Conservation (phyloP, 768 basidiomycete species). For the Xerocomus brunneocitrinus region DNA sequence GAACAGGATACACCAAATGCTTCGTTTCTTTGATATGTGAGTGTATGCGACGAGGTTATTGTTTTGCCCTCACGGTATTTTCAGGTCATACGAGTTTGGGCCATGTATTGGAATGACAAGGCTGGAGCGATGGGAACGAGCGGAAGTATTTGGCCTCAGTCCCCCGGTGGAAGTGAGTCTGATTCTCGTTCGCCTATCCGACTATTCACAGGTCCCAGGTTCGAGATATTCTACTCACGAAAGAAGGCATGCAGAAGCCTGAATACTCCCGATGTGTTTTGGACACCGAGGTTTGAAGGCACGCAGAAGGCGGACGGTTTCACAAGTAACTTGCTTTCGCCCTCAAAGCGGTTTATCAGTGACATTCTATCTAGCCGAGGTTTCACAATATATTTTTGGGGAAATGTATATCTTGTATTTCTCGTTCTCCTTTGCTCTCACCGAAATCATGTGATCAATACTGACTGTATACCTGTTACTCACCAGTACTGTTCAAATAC, state of each 20-base stretch:
- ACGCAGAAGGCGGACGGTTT: too few species aligned
- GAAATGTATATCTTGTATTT: neutral
- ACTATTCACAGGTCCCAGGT: constrained; percentile 44
- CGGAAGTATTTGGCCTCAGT: constrained; percentile 67
- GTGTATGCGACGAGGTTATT: constrained; percentile 13
- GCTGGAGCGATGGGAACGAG: constrained; percentile 85
- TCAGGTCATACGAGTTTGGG: constrained; percentile 73
- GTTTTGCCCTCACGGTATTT: constrained; percentile 2
- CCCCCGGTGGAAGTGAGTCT: constrained; percentile 70
- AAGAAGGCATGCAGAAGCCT: constrained; percentile 51
- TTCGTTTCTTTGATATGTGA: constrained; percentile 77
- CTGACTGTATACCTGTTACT: neutral
- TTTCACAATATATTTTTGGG: neutral
- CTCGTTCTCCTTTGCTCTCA: neutral
- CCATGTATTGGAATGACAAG: constrained; percentile 78
- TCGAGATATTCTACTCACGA: constrained; percentile 68
- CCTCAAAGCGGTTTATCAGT: neutral
- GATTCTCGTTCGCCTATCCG: neutral
- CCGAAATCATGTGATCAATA: neutral
- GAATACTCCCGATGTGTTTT: constrained; percentile 64
- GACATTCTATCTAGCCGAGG: neutral
- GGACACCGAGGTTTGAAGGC: constrained; percentile 34
- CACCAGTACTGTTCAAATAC: too few species aligned
- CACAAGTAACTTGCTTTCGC: neutral
- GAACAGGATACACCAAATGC: constrained; percentile 63